Evolutionary conservation across 2,329 filamentous ascomycete genomes (phyloP).

Genomic region (Fusarium caatingaense): DNA sequence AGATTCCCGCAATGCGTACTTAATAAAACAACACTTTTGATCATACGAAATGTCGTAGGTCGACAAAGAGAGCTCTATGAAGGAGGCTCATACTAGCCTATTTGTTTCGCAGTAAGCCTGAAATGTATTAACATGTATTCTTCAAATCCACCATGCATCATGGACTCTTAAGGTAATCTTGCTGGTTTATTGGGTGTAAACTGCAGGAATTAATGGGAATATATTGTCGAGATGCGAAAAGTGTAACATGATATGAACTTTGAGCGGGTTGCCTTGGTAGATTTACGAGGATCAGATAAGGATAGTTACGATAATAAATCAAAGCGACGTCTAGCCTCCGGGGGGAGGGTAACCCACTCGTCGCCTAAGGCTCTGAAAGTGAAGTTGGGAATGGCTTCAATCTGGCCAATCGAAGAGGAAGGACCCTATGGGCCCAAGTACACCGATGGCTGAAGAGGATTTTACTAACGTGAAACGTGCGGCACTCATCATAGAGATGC

Average conservation of each 20-base stretch:
- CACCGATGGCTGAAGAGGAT: background rate
- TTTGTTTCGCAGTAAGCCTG: background rate
- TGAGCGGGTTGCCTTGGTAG: too few species aligned
- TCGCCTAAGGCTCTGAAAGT: background rate
- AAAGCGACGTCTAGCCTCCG: too few species aligned
- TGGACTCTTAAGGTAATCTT: background rate
- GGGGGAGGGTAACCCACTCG: too few species aligned
- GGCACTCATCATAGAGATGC: background rate
- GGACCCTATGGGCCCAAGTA: too few species aligned
- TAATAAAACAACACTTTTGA: too few species aligned
- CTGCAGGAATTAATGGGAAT: too few species aligned
- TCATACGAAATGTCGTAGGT: background rate
- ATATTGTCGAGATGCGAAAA: too few species aligned
- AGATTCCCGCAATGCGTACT: too few species aligned
- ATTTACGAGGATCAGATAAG: too few species aligned
- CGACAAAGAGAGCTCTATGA: background rate
- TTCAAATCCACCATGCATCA: background rate
- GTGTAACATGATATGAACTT: too few species aligned
- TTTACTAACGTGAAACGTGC: background rate
- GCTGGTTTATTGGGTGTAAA: accelerated
- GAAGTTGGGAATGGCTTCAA: background rate
- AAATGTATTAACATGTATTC: background rate
- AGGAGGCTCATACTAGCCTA: background rate
- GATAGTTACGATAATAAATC: too few species aligned
- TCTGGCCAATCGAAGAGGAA: background rate